Percentiles rank a stretch among this genome's conserved stretches.
Evolutionary conservation across 148 eudicot genomes (phyloP).

Genomic region (Suaeda aralocaspica): DNA sequence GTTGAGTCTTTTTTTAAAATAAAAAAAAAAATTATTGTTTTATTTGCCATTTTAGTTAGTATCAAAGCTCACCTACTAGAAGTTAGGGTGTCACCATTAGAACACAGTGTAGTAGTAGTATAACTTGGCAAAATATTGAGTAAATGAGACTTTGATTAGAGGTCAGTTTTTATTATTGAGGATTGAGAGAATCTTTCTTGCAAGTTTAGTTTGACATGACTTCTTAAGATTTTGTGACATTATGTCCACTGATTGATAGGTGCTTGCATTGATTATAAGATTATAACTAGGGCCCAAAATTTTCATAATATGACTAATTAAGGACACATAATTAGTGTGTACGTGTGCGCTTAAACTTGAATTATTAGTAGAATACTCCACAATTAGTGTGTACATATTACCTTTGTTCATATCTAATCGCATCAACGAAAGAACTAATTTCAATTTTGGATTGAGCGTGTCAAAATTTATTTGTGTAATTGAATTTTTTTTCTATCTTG

Average conservation of each 20-base stretch:
- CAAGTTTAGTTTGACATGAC: background rate
- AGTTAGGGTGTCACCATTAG: constrained; percentile 21
- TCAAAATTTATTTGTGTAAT: too few species aligned
- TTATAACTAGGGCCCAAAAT: background rate
- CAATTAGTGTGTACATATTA: too few species aligned
- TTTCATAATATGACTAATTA: background rate
- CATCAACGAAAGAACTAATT: too few species aligned
- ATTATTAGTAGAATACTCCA: too few species aligned
- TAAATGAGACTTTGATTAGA: background rate
- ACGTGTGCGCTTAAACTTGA: too few species aligned
- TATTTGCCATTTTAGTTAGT: constrained; percentile 13
- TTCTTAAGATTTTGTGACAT: background rate
- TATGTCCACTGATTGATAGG: background rate
- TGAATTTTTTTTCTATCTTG: too few species aligned
- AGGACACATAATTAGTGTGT: background rate
- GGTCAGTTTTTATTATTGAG: background rate
- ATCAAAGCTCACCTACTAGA: constrained; percentile 12
- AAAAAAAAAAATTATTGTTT: too few species aligned
- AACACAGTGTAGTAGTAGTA: background rate
- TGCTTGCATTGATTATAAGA: background rate
- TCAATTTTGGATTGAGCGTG: too few species aligned
- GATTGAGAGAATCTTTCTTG: background rate
- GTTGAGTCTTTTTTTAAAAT: background rate
- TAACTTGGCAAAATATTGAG: background rate
- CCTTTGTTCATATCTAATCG: too few species aligned